phyloP scores from a whole-genome alignment of 805 yeast genomes.

The Starmerella apicola region DNA sequence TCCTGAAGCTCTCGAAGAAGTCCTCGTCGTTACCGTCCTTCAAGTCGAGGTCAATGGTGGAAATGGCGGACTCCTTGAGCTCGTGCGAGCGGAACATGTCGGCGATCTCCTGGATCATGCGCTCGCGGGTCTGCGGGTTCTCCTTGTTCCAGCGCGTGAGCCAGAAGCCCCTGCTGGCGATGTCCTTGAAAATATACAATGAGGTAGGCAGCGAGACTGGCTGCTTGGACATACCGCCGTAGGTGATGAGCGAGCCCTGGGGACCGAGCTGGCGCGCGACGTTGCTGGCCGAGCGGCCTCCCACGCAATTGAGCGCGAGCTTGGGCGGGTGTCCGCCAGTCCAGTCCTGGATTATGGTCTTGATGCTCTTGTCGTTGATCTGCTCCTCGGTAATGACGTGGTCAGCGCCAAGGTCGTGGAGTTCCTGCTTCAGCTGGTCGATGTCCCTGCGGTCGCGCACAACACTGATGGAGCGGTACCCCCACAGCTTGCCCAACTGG shows the following conservation, averaged over 20 bases:
- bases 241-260: conserved; percentile 72
- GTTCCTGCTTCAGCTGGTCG: conserved; percentile 43
- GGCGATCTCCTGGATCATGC: conserved; percentile 43
- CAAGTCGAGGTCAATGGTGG: conserved; percentile 26
- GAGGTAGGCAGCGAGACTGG: conserved; percentile 90
- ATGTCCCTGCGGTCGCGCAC: conserved; percentile 76
- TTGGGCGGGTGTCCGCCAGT: conserved; percentile 40
- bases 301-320: conserved; percentile 83
- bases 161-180: conserved; percentile 88
- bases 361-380: conserved; percentile 55
- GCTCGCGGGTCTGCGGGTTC: conserved; percentile 48
- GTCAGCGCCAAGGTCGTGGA: conserved; percentile 66
- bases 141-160: conserved; percentile 40
- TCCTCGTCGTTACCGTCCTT: conserved; percentile 31
- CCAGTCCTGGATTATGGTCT: conserved; percentile 38
- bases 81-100: conserved; percentile 48
- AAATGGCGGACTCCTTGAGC: conserved; percentile 38
- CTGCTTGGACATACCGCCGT: conserved; percentile 96
- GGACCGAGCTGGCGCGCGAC: conserved; percentile 69
- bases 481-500: conserved; percentile 70
- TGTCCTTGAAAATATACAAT: conserved; percentile 75
- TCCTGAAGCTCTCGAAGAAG: conserved; percentile 32
- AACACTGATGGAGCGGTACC: conserved; percentile 73
- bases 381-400: conserved; percentile 83
- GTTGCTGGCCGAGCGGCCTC: conserved; percentile 74